These are phyloP conservation scores for Citrus sinensis DNA, from an alignment of 345 rosid species.

Conservation along the genomic window DNA sequence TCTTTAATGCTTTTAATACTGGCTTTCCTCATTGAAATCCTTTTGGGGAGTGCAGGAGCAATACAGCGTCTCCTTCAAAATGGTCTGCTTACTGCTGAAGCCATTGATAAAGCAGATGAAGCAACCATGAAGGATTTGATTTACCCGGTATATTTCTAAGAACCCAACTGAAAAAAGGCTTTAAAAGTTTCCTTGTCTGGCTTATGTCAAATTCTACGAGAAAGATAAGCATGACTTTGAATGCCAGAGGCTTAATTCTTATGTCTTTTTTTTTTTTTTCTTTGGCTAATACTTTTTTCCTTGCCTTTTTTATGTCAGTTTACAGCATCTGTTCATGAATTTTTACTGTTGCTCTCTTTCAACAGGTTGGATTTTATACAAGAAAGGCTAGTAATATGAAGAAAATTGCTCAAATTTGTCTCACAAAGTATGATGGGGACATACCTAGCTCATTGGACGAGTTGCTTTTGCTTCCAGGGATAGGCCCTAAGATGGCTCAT, in stretches of 20 bases:
- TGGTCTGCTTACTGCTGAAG: constrained; percentile 70
- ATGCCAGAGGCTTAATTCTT: neutral
- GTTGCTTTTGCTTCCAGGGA: constrained; percentile 84
- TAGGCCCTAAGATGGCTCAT: constrained; percentile 86
- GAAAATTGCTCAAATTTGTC: constrained; percentile 87
- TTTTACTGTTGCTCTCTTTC: neutral
- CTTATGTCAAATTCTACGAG: neutral
- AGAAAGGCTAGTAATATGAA: constrained; percentile 87
- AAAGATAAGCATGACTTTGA: neutral
- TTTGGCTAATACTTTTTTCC: neutral
- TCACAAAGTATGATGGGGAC: constrained; percentile 70
- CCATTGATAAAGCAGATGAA: constrained; percentile 83
- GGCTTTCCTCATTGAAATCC: neutral
- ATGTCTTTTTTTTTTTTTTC: too few species aligned
- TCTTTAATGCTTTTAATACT: neutral
- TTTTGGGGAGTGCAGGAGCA: constrained; percentile 57
- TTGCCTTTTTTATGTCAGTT: neutral
- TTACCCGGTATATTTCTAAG: constrained; percentile 57
- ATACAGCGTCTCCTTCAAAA: constrained; percentile 71
- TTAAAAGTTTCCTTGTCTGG: constrained; percentile 5
- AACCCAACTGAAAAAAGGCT: constrained; percentile 2
- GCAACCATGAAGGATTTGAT: constrained; percentile 67
- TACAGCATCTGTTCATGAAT: neutral
- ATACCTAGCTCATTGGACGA: constrained; percentile 88
- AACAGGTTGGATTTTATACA: constrained; percentile 88